Conservation (phyloP, 768 basidiomycete species). For the Boletus pseudopeckii region DNA sequence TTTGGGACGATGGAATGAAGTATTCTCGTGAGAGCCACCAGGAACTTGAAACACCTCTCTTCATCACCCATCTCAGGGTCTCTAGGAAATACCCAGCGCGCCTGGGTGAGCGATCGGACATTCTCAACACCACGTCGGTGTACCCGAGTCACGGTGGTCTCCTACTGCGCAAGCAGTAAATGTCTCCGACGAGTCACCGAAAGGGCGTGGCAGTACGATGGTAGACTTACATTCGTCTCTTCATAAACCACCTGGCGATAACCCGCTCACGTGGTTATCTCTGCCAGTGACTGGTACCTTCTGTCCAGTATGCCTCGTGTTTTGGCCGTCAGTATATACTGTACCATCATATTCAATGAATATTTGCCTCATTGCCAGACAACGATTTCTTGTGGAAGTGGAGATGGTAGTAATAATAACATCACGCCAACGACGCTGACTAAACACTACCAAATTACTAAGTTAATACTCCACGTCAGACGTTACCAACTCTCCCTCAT, state of each 20-base stretch:
- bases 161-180: background rate
- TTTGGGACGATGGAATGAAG: background rate
- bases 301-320: background rate
- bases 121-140: background rate
- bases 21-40: background rate
- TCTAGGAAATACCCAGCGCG: background rate
- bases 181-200: background rate
- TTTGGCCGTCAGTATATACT: background rate
- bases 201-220: background rate
- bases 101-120: background rate
- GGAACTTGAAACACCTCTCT: background rate
- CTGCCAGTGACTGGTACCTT: background rate
- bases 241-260: background rate
- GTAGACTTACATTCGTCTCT: no score
- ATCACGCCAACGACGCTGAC: constrained; percentile 9
- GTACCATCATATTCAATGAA: background rate
- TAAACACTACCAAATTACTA: constrained; percentile 9
- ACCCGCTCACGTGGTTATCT: background rate
- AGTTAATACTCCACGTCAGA: constrained; percentile 29
- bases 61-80: background rate
- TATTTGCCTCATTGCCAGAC: background rate
- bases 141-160: background rate
- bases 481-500: constrained; percentile 11
- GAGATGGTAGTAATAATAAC: no score
- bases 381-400: background rate